phyloP scores from a whole-genome alignment of 768 basidiomycete species.

The Mycena belliarum region DNA sequence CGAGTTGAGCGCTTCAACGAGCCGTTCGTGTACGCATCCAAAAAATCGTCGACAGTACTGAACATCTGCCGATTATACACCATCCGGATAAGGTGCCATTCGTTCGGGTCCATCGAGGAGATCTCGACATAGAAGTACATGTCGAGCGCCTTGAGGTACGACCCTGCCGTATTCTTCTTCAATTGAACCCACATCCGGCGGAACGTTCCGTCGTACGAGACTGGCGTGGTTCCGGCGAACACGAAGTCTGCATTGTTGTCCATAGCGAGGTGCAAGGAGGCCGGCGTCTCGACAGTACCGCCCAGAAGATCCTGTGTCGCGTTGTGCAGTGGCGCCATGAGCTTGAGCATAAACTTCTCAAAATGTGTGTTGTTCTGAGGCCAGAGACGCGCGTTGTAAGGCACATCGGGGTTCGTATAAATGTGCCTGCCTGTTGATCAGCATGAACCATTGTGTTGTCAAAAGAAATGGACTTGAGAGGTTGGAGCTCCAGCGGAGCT shows the following conservation, averaged over 20 bases:
- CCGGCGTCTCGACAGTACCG: background rate
- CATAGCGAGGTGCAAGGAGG: background rate
- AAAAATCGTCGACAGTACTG: constrained; percentile 45
- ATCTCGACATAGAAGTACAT: constrained; percentile 61
- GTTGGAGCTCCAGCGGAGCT: background rate
- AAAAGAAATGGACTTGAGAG: constrained; percentile 8
- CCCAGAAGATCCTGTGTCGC: constrained; percentile 20
- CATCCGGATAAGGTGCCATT: constrained; percentile 55
- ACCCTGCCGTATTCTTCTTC: constrained; percentile 49
- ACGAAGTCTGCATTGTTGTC: constrained; percentile 29
- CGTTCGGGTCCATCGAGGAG: constrained; percentile 49
- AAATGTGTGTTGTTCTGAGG: background rate
- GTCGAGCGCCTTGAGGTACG: constrained; percentile 54
- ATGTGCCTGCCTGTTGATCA: constrained; percentile 12
- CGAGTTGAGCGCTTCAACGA: constrained; percentile 45
- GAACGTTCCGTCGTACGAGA: constrained; percentile 63
- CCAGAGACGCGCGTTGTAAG: constrained; percentile 14
- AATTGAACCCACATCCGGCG: constrained; percentile 55
- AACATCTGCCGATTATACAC: constrained; percentile 66
- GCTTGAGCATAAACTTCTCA: constrained; percentile 1
- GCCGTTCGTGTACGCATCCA: constrained; percentile 53
- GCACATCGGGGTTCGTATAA: constrained; percentile 19
- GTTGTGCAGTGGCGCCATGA: constrained; percentile 10
- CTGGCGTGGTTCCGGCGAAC: constrained; percentile 47
- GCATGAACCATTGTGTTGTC: background rate